Conservation (phyloP, 352 stramenopile species). For the Phytophthora cryptogea region DNA sequence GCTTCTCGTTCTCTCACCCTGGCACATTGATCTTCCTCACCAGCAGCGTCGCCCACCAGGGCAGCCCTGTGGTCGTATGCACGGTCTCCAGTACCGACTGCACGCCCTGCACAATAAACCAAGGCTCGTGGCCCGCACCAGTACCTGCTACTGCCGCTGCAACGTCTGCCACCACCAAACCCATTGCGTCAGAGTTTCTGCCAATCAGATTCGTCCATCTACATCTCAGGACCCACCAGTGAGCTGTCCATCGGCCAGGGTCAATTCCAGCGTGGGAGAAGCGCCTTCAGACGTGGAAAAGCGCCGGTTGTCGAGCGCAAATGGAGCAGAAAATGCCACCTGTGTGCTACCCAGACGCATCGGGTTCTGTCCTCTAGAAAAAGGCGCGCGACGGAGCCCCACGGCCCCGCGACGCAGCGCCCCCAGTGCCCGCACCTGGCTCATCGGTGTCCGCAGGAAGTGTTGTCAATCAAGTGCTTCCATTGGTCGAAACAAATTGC, state of each 20-base stretch:
- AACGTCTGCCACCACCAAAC: constrained; percentile 27
- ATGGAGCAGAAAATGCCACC: constrained; percentile 9
- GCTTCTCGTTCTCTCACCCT: neutral
- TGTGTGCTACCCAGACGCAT: constrained; percentile 8
- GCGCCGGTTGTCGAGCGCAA: constrained; percentile 31
- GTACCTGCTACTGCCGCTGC: constrained; percentile 27
- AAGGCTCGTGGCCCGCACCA: constrained; percentile 38
- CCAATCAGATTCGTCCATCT: neutral
- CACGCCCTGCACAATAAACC: constrained; percentile 58
- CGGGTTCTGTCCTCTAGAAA: neutral
- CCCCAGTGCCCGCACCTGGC: constrained; percentile 8
- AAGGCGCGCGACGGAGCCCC: neutral
- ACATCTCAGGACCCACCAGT: constrained; percentile 28
- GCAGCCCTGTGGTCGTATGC: constrained; percentile 67
- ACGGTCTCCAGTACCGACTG: constrained; percentile 65
- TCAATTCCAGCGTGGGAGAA: constrained; percentile 33
- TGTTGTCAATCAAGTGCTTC: constrained; percentile 1
- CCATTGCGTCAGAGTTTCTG: neutral
- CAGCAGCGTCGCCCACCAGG: constrained; percentile 77
- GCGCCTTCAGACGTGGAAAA: constrained; percentile 38
- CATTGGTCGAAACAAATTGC: constrained; percentile 7
- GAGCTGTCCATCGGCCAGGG: constrained; percentile 40
- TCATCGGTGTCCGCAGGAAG: constrained; percentile 18
- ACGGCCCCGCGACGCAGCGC: constrained; percentile 17
- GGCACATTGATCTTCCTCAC: constrained; percentile 22